Evolutionary conservation across 2,329 filamentous ascomycete species (phyloP).

Genomic region (Fusarium oligoseptatum): DNA sequence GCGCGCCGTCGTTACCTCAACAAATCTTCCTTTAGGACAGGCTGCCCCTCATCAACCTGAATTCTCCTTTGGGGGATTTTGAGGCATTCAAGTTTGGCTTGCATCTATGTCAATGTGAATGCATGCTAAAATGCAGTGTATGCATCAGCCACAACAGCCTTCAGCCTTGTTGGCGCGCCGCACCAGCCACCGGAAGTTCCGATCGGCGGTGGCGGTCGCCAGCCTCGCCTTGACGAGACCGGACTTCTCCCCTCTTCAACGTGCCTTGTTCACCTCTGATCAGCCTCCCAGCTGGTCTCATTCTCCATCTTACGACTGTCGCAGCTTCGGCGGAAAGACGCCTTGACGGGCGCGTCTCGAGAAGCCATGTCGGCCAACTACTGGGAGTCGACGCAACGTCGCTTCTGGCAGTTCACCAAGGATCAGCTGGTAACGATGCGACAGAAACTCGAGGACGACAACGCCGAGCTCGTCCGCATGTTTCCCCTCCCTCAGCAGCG

Average conservation of each 20-base stretch:
- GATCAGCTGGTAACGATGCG: conserved; percentile 82
- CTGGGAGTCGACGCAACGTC: conserved; percentile 94
- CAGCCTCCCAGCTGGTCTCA: conserved; percentile 17
- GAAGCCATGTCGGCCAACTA: conserved; percentile 89
- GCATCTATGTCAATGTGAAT: neutral
- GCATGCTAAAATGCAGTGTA: neutral
- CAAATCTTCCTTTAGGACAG: too few species aligned
- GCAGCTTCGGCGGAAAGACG: conserved; percentile 7
- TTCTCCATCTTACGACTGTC: neutral
- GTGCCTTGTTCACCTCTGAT: conserved; percentile 4
- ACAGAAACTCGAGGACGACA: conserved; percentile 81
- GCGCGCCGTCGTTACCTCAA: too few species aligned
- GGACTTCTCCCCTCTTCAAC: conserved; percentile 11
- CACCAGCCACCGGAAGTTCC: conserved; percentile 30
- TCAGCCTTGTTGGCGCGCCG: neutral
- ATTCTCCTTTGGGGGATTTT: too few species aligned
- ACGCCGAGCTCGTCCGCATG: conserved; percentile 79
- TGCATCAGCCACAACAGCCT: neutral
- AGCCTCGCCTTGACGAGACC: conserved; percentile 23
- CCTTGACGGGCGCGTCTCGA: conserved; percentile 25
- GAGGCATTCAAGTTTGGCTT: neutral
- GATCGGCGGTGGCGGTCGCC: conserved; percentile 21
- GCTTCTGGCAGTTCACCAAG: conserved; percentile 90
- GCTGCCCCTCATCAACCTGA: too few species aligned
- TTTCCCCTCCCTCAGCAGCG: conserved; percentile 86